These are phyloP conservation scores for Clonostachys rosea DNA, from an alignment of 2,329 filamentous ascomycete genomes.

Conservation along the genomic window DNA sequence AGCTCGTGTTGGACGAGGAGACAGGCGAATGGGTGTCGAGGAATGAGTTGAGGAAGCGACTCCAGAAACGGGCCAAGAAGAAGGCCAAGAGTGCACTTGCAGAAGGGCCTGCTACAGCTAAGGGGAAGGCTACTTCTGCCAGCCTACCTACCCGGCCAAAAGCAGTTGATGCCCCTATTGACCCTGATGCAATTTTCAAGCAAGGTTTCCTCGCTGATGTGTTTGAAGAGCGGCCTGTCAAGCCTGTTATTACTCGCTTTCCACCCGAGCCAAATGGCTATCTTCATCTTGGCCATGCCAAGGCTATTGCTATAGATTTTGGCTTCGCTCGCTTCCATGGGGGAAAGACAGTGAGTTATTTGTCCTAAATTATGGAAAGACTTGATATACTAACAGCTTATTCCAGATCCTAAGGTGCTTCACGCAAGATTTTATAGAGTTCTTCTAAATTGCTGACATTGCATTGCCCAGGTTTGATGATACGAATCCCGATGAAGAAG, in stretches of 20 bases:
- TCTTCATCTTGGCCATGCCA: conserved; percentile 89
- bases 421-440: not conserved
- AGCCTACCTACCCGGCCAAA: too few relatives aligned
- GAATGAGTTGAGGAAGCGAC: conserved; percentile 57
- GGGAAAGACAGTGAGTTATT: conserved; percentile 44
- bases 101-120: too few relatives aligned
- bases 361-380: not conserved
- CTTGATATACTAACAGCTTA: not conserved
- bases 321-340: conserved; percentile 84
- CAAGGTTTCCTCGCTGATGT: conserved; percentile 72
- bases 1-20: conserved; percentile 58
- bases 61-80: conserved; percentile 55
- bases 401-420: conserved; percentile 19
- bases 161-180: conserved; percentile 17
- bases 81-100: conserved; percentile 25
- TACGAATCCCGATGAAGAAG: conserved; percentile 90
- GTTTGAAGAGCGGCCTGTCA: conserved; percentile 61
- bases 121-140: too few relatives aligned
- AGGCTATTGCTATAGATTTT: conserved; percentile 95
- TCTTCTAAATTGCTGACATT: conserved; percentile 5
- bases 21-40: conserved; percentile 64
- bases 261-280: conserved; percentile 90
- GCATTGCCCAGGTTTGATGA: conserved; percentile 72
- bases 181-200: conserved; percentile 71
- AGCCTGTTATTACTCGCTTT: conserved; percentile 60